Base-by-base conservation (phyloP, 2,329 filamentous ascomycete genomes). In the Seiridium cupressi region DNA sequence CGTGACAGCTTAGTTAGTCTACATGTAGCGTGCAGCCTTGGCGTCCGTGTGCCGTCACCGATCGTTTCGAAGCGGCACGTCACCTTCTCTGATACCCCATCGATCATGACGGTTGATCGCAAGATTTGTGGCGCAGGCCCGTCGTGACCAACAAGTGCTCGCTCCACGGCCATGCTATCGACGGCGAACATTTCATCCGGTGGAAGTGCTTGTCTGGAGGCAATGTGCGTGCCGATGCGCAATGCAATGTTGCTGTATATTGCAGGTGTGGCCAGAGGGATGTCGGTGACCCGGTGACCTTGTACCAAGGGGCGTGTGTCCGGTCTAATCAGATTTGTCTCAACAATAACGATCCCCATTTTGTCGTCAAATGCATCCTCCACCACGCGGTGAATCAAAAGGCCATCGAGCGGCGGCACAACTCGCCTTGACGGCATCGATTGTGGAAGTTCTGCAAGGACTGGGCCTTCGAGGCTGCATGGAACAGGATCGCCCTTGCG, bases 181-280 rank as follows among this genome's bases (percentile, higher is more conserved):
- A 67, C 57, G n/a, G 85, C 83, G 60, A 80, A 70, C 42, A 76
- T 78, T 10, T 77, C 77, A 18, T 74, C 72, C 18, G 13, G 36
- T 34, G 18, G 18, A 26, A 26, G 18, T 78, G 71, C 49, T 75
- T 72, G 44, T 75, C 75, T n/a, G 80, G 79, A 68, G 80, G 79
- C 34, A 86, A 74, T 26, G 65, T 88, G 85, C 62, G 83, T 79
- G 49, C 79, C 80, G 26, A 86, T 72, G 13, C 84, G 86, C 71
- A 85, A 77, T 5, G 83, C 83, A 73, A 87, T 85, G 64, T 88
- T 84, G 5, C 81, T 84, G 63, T 87, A 86, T n/a, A 88, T 67
- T 2, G 76, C 76, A 51, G 69, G 69, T 5, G 66, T 73, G 34
- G 78, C 83, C 32, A 69, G 63, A 2, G 68, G 66, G 5, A 66